Base-by-base conservation (phyloP, 805 yeast species). In the Candida krabiensis region DNA sequence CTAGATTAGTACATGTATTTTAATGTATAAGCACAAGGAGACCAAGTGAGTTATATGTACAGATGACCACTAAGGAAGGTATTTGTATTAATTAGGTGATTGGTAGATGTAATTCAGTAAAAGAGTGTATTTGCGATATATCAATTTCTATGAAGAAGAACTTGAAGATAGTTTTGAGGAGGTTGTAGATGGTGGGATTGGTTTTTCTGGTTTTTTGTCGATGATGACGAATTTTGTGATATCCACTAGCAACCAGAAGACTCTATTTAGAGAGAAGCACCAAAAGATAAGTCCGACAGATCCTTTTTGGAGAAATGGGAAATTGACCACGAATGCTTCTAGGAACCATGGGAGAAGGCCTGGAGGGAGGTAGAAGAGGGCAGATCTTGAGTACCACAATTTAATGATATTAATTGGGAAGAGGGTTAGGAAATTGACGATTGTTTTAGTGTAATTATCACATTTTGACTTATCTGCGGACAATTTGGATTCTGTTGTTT, bases 261-360 rank as follows among this genome's bases (percentile, higher is more conserved):
- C 38, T 19, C 49, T 43, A 17, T 54, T 52, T 12, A 59, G 29
- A 30, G 71, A 62, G 49, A 69, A 74, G 60, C 75, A 68, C 86
- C 83, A 79, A 4, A 70, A 62, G 5, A 77, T 68, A 30, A 77
- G 70, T 1, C 87, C 84, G 14, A 83, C 67, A 0, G 83, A 72
- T 9, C 88, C 87, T 14, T 62, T 55, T 1, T 75, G 73, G n/a
- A 82, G 73, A 35, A 77, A 74, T 1, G 90, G 88, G 32, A 83
- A 63, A n/a, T 85, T 73, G 33, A 85, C 56, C 13, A 51, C 42
- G 19, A 52, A 28, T 2, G 70, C 37, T 71, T 81, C 75, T 43
- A 79, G 78, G 7, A 80, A 55, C 23, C 63, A 58, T 0, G 93
- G 95, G 25, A 85, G 67, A 15, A 71, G 61, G 1, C 77, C 75